Percentiles rank a stretch among this genome's conserved stretches.
These are phyloP conservation scores for Groenewaldozyma sp. DNA, from an alignment of 1,139 yeast species.

Conservation along the genomic window DNA sequence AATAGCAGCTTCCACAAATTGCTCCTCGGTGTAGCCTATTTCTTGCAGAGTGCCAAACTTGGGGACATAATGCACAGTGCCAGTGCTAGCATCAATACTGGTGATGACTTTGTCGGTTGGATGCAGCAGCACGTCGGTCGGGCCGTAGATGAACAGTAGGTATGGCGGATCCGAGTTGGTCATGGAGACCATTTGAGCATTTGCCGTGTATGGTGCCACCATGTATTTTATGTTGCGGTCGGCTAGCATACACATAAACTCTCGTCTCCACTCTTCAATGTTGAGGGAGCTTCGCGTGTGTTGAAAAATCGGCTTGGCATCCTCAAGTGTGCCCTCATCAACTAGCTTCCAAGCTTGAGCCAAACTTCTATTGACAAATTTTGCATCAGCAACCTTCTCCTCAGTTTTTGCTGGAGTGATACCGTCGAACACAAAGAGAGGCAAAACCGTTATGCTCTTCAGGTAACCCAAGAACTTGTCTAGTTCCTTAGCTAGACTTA, in stretches of 20 bases:
- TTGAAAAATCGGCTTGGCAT: slow-evolving; percentile 28
- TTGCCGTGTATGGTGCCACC: slow-evolving; percentile 76
- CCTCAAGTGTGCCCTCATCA: slow-evolving; percentile 27
- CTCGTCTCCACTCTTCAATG: slow-evolving; percentile 20
- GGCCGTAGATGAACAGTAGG: slow-evolving; percentile 59
- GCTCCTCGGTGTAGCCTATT: slow-evolving; percentile 48
- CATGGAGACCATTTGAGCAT: slow-evolving; percentile 75
- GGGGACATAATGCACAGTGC: slow-evolving; percentile 52
- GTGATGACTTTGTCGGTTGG: slow-evolving; percentile 60
- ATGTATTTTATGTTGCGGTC: slow-evolving; percentile 54
- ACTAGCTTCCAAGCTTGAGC: slow-evolving; percentile 32
- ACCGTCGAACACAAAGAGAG: slow-evolving; percentile 70
- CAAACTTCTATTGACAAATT: slow-evolving; percentile 16
- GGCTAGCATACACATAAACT: slow-evolving; percentile 49
- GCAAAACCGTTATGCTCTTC: slow-evolving; percentile 58
- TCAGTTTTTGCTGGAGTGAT: slow-evolving; percentile 24
- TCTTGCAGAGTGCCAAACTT: slow-evolving; percentile 51
- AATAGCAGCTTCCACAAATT: slow-evolving; percentile 63
- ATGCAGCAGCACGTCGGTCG: slow-evolving; percentile 65
- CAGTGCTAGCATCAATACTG: slow-evolving; percentile 58
- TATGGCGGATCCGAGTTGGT: too few species aligned
- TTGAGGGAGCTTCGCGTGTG: slow-evolving; percentile 13
- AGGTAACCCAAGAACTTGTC: slow-evolving; percentile 57
- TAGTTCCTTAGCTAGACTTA: slow-evolving; percentile 45
- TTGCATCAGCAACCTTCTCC: slow-evolving; percentile 15